Evolutionary conservation across 495 filamentous ascomycete species (phyloP).

Genomic region (Melanomma pulvis-pyrius): DNA sequence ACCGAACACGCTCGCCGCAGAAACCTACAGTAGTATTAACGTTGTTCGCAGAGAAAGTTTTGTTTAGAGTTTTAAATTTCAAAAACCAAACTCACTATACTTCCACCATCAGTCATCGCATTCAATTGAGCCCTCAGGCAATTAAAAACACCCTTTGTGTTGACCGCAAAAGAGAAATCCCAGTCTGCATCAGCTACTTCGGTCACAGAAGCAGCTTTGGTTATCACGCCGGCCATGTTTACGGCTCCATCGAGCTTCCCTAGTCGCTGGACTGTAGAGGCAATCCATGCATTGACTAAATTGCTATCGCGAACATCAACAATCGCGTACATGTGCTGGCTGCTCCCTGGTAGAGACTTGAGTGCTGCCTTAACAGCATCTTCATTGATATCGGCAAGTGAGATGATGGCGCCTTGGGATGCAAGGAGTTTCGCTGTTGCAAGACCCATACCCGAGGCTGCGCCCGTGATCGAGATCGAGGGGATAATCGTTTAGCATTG

Average conservation of each 20-base stretch:
- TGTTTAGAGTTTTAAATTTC: too few relatives aligned
- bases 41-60: too few relatives aligned
- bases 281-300: constrained; percentile 29
- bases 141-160: constrained; percentile 40
- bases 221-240: constrained; percentile 41
- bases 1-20: constrained; percentile 56
- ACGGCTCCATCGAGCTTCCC: constrained; percentile 42
- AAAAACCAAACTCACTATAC: constrained; percentile 41
- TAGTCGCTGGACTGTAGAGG: constrained; percentile 31
- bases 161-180: constrained; percentile 40
- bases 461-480: constrained; percentile 4
- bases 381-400: constrained; percentile 15
- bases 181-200: constrained; percentile 43
- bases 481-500: too few relatives aligned
- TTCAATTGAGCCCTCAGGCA: constrained; percentile 39
- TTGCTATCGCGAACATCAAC: constrained; percentile 30
- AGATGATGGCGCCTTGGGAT: constrained; percentile 6
- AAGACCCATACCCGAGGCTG: constrained; percentile 22
- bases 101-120: constrained; percentile 18
- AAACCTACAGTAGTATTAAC: too few relatives aligned
- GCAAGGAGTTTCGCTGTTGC: constrained; percentile 11
- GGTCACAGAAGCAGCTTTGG: not conserved
- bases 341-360: not conserved
- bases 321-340: not conserved
- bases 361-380: not conserved